Evolutionary conservation across 2,329 filamentous ascomycete species (phyloP), one percentile per base, ranked within the genome.

Genomic region (Aspergillus terreus): DNA sequence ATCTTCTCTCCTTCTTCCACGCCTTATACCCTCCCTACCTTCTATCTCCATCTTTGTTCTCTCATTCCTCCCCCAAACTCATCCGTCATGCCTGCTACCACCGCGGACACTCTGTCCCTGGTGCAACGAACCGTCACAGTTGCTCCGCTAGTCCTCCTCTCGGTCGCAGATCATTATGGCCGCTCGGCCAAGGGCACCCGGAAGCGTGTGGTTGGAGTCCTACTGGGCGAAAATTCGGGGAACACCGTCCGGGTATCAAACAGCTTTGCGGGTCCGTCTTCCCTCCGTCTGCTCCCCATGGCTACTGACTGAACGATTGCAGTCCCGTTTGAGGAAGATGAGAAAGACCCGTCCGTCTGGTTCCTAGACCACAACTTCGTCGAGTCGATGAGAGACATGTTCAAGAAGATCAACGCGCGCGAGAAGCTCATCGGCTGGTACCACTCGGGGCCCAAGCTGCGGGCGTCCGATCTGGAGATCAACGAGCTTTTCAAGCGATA

Each of bases 381-480:
- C 73, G 94, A 99, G 76, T 90, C 87, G 63, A 99, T 99, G 94
- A 95, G 94, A 77, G 94, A 97, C 75, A 99, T 99, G 94, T 99
- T 99, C 83, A 99, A 99, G 81, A 97, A 97, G 78, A 92, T 99
- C 81, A 99, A 99, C 78, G 94, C 94, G 55, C 82, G 90, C 58
- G 94, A 99, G 79, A 97, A 97, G 84, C 82, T 99, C 72, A 95
- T 99, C 81, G 94, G 94, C 68, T 99, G 94, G 94, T 99, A 99
- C 75, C 94, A 99, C 76, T 95, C 94, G 17, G 94, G 94, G 40
- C 94, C 94, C 36, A 99, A 97, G 81, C 81, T 99, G 67, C 86
- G 94, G 69, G 92, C 92, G 50, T 96, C 94, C 43, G 94, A 99
- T 79, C 78, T 99, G 61, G 90, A 97, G 78, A 96, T 99, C 86